These are phyloP conservation scores for Curvularia hawaiiensis DNA, from an alignment of 2,329 filamentous ascomycete genomes.

Conservation along the genomic window DNA sequence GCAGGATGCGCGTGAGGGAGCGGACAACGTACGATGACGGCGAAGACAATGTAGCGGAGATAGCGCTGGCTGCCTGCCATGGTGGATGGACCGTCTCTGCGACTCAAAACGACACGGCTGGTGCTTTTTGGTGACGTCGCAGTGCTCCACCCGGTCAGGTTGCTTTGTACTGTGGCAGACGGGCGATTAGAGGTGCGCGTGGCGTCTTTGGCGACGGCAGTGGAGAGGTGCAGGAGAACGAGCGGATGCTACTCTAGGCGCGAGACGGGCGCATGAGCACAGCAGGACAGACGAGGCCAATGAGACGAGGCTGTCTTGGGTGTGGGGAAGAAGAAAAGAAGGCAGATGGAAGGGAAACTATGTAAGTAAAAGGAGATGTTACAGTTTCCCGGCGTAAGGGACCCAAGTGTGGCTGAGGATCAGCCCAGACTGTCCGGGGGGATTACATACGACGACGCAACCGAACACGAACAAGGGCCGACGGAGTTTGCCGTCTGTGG, in stretches of 20 bases:
- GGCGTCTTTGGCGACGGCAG: conserved; percentile 2
- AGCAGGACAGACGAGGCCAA: neutral
- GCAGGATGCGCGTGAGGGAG: neutral
- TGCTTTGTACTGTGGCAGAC: conserved; percentile 15
- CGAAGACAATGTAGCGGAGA: conserved; percentile 74
- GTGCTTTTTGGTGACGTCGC: conserved; percentile 26
- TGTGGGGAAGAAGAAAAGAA: conserved; percentile 4
- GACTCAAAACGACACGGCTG: conserved; percentile 25
- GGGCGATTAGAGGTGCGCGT: conserved; percentile 11
- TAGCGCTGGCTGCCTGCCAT: conserved; percentile 76
- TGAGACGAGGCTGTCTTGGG: neutral
- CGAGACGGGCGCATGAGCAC: conserved; percentile 16
- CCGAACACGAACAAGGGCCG: neutral
- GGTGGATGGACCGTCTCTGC: conserved; percentile 56
- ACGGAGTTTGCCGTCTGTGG: neutral
- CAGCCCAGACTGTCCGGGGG: neutral
- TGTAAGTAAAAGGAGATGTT: conserved; percentile 12
- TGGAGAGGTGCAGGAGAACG: conserved; percentile 3
- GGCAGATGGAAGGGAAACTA: conserved; percentile 12
- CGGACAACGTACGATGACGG: conserved; percentile 69
- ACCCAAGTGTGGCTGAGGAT: neutral
- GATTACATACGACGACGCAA: neutral
- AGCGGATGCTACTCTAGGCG: conserved; percentile 14
- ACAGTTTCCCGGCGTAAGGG: neutral
- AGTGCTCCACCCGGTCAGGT: conserved; percentile 37